Conservation (phyloP, 768 basidiomycete species). For the Suillus discolor region DNA sequence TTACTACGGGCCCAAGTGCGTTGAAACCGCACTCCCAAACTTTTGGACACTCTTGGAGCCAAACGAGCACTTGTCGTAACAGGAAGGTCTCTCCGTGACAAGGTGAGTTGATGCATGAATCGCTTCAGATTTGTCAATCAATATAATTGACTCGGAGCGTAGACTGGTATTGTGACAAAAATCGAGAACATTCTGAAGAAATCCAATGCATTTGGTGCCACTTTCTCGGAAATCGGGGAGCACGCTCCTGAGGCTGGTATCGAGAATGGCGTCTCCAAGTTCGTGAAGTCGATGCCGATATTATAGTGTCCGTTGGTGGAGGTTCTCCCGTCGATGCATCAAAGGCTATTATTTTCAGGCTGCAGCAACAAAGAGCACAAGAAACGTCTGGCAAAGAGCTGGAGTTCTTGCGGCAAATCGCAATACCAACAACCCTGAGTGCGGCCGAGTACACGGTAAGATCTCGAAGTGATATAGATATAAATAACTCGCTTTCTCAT, state of each 20-base stretch:
- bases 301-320: conserved; percentile 75
- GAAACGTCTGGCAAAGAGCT: conserved; percentile 45
- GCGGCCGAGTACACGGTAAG: conserved; percentile 74
- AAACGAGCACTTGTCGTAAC: conserved; percentile 74
- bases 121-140: neutral
- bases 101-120: conserved; percentile 41
- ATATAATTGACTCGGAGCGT: conserved; percentile 14
- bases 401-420: conserved; percentile 60
- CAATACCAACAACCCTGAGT: conserved; percentile 81
- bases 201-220: conserved; percentile 60
- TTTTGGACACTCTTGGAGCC: conserved; percentile 54
- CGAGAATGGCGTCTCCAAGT: conserved; percentile 52
- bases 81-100: conserved; percentile 65
- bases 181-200: conserved; percentile 51
- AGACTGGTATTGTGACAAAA: conserved; percentile 29
- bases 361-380: conserved; percentile 41
- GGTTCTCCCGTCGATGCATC: conserved; percentile 81
- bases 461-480: conserved; percentile 2
- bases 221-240: conserved; percentile 74
- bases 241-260: conserved; percentile 74
- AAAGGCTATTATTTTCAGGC: conserved; percentile 68
- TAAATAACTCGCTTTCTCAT: neutral
- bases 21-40: conserved; percentile 62
- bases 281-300: conserved; percentile 59
- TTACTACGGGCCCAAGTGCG: conserved; percentile 72